A percentile compares a stretch with the other conserved stretches of the same genome.
Evolutionary conservation across 768 basidiomycete genomes (phyloP).

Genomic region (Rhizopogon sp.): DNA sequence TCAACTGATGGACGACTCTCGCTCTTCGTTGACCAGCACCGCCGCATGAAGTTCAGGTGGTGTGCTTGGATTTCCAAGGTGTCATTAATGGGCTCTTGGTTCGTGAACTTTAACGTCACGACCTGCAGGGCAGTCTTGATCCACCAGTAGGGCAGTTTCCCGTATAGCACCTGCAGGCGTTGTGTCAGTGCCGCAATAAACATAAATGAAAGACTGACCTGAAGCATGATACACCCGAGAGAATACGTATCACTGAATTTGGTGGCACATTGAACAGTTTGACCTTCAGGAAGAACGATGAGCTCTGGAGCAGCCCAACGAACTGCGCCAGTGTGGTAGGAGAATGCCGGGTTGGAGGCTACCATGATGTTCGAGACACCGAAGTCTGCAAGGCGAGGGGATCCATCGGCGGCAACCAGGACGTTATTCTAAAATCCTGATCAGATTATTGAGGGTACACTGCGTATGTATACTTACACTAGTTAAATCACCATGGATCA

Average conservation of each 20-base stretch:
- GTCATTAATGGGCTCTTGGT: conserved; percentile 8
- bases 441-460: not conserved
- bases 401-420: conserved; percentile 33
- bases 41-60: conserved; percentile 38
- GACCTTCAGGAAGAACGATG: conserved; percentile 12
- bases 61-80: conserved; percentile 26
- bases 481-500: conserved; percentile 7
- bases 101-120: conserved; percentile 12
- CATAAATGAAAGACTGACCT: conserved; percentile 25
- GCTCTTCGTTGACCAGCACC: conserved; percentile 29
- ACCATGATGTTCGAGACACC: conserved; percentile 35
- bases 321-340: conserved; percentile 20
- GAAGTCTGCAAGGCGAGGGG: conserved; percentile 39
- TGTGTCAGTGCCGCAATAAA: not conserved
- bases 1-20: conserved; percentile 2
- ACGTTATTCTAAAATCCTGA: not conserved
- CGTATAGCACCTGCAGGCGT: conserved; percentile 13
- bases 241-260: conserved; percentile 38
- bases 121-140: conserved; percentile 21
- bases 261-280: conserved; percentile 3
- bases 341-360: conserved; percentile 20
- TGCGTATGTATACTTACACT: not conserved
- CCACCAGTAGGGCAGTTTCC: conserved; percentile 18
- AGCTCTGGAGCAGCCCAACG: conserved; percentile 40
- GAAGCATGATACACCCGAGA: conserved; percentile 32